Conservation (phyloP, 2,329 filamentous ascomycete genomes). For the Aspergillus sp. region DNA sequence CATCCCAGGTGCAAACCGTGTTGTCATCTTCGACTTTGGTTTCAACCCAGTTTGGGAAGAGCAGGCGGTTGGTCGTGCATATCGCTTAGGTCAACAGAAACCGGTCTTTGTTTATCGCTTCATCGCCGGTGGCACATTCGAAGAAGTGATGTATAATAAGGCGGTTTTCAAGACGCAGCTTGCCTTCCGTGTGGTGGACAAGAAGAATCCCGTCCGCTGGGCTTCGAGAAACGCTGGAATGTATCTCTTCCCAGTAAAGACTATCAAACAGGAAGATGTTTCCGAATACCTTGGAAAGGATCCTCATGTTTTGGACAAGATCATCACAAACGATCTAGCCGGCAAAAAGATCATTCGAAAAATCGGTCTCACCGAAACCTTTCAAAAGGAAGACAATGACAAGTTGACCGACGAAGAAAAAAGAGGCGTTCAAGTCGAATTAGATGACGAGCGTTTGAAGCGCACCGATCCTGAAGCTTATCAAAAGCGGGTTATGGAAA, state of each 20-base stretch:
- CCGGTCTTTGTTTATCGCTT: constrained; percentile 82
- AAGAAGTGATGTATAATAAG: constrained; percentile 68
- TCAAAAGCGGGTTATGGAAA: constrained; percentile 15
- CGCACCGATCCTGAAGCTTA: constrained; percentile 33
- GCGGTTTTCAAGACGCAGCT: constrained; percentile 80
- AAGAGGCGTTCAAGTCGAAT: constrained; percentile 47
- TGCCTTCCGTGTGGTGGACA: constrained; percentile 74
- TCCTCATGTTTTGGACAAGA: constrained; percentile 54
- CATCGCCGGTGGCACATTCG: constrained; percentile 71
- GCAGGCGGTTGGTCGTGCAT: constrained; percentile 81
- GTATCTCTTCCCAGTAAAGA: constrained; percentile 56
- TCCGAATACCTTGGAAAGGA: constrained; percentile 55
- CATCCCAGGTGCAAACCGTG: constrained; percentile 75
- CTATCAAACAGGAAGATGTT: constrained; percentile 50
- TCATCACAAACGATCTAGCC: constrained; percentile 21
- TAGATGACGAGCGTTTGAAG: constrained; percentile 36
- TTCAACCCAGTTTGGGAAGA: constrained; percentile 80
- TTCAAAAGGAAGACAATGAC: constrained; percentile 64
- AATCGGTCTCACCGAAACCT: constrained; percentile 67
- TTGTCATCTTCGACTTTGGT: constrained; percentile 78
- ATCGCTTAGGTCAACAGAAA: constrained; percentile 78
- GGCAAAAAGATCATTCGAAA: constrained; percentile 23
- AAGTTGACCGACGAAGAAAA: constrained; percentile 59
- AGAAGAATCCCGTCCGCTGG: constrained; percentile 68
- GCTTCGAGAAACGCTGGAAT: constrained; percentile 52